Evolutionary conservation across 768 basidiomycete genomes (phyloP).

Genomic region (Candolleomyces aberdarensis): DNA sequence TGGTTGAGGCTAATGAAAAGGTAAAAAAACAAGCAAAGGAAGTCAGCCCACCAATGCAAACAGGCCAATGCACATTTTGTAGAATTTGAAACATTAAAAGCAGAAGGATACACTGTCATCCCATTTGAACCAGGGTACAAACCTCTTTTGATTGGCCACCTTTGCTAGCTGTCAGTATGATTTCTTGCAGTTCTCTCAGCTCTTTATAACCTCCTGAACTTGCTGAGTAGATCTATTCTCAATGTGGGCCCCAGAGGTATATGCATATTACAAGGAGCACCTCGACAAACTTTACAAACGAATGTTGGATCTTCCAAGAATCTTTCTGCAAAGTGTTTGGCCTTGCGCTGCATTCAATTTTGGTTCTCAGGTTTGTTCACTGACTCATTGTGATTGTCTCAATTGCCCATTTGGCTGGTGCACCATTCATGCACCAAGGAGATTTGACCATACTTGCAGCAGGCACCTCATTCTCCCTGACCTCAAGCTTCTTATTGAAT

Average conservation of each 20-base stretch:
- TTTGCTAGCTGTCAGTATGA: background rate
- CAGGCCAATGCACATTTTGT: background rate
- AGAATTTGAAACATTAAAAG: background rate
- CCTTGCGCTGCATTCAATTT: conserved; percentile 1
- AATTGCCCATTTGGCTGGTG: conserved; percentile 5
- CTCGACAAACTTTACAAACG: background rate
- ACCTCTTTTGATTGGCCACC: background rate
- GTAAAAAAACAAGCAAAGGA: background rate
- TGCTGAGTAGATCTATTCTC: background rate
- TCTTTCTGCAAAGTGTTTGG: background rate
- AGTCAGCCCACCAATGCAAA: background rate
- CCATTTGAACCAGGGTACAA: background rate
- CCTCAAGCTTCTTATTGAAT: background rate
- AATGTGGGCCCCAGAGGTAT: background rate
- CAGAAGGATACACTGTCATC: background rate
- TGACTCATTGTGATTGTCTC: background rate
- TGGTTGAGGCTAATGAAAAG: background rate
- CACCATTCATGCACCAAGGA: background rate
- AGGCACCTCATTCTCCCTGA: background rate
- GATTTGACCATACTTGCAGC: background rate
- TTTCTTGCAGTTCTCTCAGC: no score
- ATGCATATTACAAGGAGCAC: background rate
- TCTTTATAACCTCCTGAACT: background rate
- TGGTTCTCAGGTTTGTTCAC: background rate
- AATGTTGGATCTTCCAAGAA: no score